Base-by-base conservation (phyloP, 169 alveolate species). In the Besnoitia besnoiti region DNA sequence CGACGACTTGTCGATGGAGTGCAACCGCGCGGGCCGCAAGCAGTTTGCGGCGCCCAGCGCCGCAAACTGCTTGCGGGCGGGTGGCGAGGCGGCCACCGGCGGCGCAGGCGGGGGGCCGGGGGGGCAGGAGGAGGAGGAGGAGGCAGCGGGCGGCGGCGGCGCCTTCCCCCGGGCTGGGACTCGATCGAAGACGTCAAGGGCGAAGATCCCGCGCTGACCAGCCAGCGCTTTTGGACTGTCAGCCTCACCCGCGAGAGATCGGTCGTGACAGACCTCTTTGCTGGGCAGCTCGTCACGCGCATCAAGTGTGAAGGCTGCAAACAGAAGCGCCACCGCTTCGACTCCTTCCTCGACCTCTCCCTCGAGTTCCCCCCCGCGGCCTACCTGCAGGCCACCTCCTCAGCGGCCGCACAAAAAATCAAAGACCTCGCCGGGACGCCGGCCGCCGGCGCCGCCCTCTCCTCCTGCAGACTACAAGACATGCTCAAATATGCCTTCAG, bases 211-310 rank as follows among this genome's bases (percentile, higher is more conserved):
- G 44, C n/a, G 37, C 37, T 33, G n/a, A 35, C 82, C 55, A 82
- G 93, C 84, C 90, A 90, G 12, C 40, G 93, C 3, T 90, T 90
- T 55, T 90, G 93, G 93, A 30, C 51, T 21, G 90, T 46, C 37
- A 46, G 33, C 33, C 40, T 90, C 12, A 80, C 37, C 0, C 46
- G 73, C 37, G 93, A 90, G 39, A 61, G 51, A 39, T 90, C 93
- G 30, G 75, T 90, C 8, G 82, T 90, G 35, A 90, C 93, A n/a
- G 93, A 90, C 39, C 16, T 90, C 30, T 90, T 90, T 77, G 93
- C 79, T 10, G 93, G 93, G 51, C 90, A 67, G 77, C 89, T 46
- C 10, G 93, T 46, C 33, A 67, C 93, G 37, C 0, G 30, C 5
- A 75, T 90, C 27, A 37, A 46, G 39, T 90, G 93, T 49, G 27